Conservation (phyloP, 2,329 filamentous ascomycete genomes). For the Pseudogymnoascus sp. region DNA sequence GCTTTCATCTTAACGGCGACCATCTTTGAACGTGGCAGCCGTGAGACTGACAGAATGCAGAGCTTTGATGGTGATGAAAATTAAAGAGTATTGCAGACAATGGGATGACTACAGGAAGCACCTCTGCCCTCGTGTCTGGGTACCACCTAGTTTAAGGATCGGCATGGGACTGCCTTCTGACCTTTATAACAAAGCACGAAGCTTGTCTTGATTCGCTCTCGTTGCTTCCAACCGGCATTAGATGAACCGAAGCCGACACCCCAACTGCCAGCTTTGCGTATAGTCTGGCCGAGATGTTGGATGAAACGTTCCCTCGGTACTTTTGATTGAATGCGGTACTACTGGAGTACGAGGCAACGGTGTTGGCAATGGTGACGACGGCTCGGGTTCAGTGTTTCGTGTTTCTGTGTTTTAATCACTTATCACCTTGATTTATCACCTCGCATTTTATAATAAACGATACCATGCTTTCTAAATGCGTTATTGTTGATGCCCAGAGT, state of each 20-base stretch:
- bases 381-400: not conserved
- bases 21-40: not conserved
- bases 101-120: not conserved
- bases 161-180: not conserved
- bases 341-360: not conserved
- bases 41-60: not conserved
- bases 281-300: not conserved
- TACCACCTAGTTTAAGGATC: slow-evolving; percentile 2
- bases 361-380: not conserved
- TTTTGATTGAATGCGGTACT: not conserved
- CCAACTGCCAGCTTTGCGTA: not conserved
- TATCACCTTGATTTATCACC: not conserved
- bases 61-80: not conserved
- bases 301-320: slow-evolving; percentile 6
- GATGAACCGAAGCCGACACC: not conserved
- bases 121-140: not conserved
- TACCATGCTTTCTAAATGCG: not conserved
- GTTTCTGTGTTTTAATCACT: not conserved
- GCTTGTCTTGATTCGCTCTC: not conserved
- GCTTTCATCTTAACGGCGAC: not conserved
- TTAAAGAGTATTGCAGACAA: not conserved
- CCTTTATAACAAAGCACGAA: slow-evolving; percentile 6
- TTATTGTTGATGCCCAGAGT: not conserved
- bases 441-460: not conserved
- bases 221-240: not conserved